Evolutionary conservation across 805 yeast species (phyloP).

Genomic region (Candida patagonica): DNA sequence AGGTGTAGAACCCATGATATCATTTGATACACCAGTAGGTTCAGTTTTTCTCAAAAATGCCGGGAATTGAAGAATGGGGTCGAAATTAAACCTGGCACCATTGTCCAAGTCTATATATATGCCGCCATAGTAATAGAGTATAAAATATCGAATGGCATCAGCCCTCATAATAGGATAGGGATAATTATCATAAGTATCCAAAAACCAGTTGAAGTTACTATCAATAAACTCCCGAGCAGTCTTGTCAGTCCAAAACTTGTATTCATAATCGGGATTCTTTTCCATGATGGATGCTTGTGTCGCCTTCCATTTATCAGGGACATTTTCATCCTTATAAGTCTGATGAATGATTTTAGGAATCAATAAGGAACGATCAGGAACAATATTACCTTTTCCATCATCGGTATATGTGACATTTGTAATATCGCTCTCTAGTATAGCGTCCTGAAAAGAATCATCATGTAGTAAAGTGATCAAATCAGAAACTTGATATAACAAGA

Average conservation of each 20-base stretch:
- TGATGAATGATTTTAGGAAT: constrained; percentile 92
- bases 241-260: constrained; percentile 79
- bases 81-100: constrained; percentile 71
- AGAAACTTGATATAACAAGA: constrained; percentile 52
- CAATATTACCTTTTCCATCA: constrained; percentile 6
- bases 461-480: constrained; percentile 67
- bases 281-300: constrained; percentile 72
- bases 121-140: constrained; percentile 77
- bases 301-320: constrained; percentile 73
- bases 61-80: constrained; percentile 71
- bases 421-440: constrained; percentile 52
- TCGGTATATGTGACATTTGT: constrained; percentile 41
- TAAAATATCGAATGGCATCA: constrained; percentile 83
- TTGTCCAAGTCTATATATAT: constrained; percentile 85
- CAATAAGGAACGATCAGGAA: constrained; percentile 27
- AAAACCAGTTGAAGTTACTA: constrained; percentile 79
- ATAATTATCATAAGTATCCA: constrained; percentile 67
- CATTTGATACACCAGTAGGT: constrained; percentile 89
- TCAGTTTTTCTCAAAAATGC: constrained; percentile 80
- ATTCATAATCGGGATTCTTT: constrained; percentile 79
- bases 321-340: constrained; percentile 69
- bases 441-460: constrained; percentile 61
- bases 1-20: constrained; percentile 85
- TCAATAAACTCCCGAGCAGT: constrained; percentile 70
- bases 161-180: constrained; percentile 81